Base-by-base conservation (phyloP, 352 stramenopile genomes). In the Globisporangium mamillatum region DNA sequence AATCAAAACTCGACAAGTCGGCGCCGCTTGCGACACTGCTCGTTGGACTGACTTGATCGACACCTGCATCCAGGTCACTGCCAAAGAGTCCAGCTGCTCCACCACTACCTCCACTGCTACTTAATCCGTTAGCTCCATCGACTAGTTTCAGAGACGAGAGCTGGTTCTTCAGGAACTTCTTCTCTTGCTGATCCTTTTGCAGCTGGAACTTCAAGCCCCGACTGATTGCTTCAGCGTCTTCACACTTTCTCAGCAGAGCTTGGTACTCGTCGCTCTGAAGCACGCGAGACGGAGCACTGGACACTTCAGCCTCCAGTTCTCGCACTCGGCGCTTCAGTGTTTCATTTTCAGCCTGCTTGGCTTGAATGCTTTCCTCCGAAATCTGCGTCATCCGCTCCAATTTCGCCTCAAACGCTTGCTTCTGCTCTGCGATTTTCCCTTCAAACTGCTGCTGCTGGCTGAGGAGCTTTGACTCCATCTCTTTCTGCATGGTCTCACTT, bases 111-210 rank as follows among this genome's bases (percentile, higher is more conserved):
- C 48, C 48, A 27, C 18, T 14, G 6, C 6, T 16, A 25, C 55
- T 60, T 18, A 27, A 20, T 22, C 54, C 55, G 20, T 27, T 61
- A 7, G 8, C 55, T 14, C 55, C 55, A 20, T 27, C 50, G 6
- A 56, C 55, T n/a, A 36, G n/a, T 46, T 48, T 89, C 16, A 87
- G 54, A 50, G 74, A 72, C 3, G 74, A 64, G 1, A 91, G 66
- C 56, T 94, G 81, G 67, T 88, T 88, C 64, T 84, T 80, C 8
- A 93, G 58, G 41, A 83, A 90, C 22, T 89, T 91, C 61, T 93
- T 94, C 73, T 93, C 83, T 25, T 93, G 74, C 55, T 89, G 78
- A 22, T 88, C 82, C 56, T 93, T 92, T 44, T 90, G 74, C 14
- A 94, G 60, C 68, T 94, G 87, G 60, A 88, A 92, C 10, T 80